Base-by-base conservation (phyloP, 345 rosid species). In the Camelina hispida region DNA sequence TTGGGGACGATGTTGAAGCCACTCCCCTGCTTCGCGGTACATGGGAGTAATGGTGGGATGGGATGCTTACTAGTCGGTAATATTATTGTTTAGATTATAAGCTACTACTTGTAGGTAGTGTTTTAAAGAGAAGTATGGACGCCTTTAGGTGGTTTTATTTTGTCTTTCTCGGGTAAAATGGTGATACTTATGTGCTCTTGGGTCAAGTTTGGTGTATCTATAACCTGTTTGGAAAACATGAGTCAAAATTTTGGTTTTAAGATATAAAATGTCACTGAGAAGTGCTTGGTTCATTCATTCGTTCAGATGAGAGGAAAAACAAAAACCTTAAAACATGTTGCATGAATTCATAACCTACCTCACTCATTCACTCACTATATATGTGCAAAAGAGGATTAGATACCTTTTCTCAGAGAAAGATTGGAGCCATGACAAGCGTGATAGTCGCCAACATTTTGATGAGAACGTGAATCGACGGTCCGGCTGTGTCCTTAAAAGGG, bases 401-500 rank as follows among this genome's bases (percentile, higher is more conserved):
- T 20, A 3, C 5, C 47, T 13, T 40, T 42, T 9, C 15, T 83
- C 77, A 83, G 11, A 81, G 92, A 71, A 92, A 95, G 28, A 95
- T 75, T 0, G 97, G 99, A 38, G 97, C 99, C 97, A 95, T 92
- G 77, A 95, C 97, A 1, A 92, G 89, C 0, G 99, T 95, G 66
- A 92, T 95, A 2, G 99, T 95, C 0, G 97, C 97, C 12, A 95
- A 84, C 84, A 83, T 75, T 52, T 83, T 83, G 43, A 92, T 92
- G 13, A 92, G 97, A 50, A 95, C 97, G 20, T 95, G 99, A 76
- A 95, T 68, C 4, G 99, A 95, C 1, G 97, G 97, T 67, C 99
- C 97, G 2, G 97, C 97, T 11, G 99, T 90, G 79, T 92, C 99
- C 76, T 94, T 94, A 85, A 94, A 91, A 7, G 97, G 97, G 66